Evolutionary conservation across 1,284 basidiomycete genomes (phyloP).

Genomic region (Porodaedalea pini): DNA sequence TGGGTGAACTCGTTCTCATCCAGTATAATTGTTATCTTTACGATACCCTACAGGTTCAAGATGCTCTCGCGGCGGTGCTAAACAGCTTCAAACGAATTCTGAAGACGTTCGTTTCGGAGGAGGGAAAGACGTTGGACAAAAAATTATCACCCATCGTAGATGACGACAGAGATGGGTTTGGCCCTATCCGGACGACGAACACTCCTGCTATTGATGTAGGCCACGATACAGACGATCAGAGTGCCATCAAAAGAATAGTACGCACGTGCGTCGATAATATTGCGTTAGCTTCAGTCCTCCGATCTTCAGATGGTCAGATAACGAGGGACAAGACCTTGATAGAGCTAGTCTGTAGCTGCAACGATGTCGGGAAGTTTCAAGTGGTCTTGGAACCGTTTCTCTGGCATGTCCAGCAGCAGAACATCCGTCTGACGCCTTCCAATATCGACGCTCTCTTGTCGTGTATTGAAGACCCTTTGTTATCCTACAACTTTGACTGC

Average conservation of each 20-base stretch:
- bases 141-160: conserved; percentile 14
- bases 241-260: conserved; percentile 34
- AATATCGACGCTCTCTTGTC: conserved; percentile 53
- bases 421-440: conserved; percentile 50
- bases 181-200: conserved; percentile 47
- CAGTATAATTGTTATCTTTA: not conserved
- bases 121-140: not conserved
- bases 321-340: conserved; percentile 63
- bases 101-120: conserved; percentile 28
- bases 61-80: conserved; percentile 41
- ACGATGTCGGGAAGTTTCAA: conserved; percentile 50
- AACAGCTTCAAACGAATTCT: conserved; percentile 38
- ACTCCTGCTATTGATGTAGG: conserved; percentile 24
- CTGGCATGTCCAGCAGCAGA: conserved; percentile 48
- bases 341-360: conserved; percentile 52
- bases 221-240: conserved; percentile 28
- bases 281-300: conserved; percentile 55
- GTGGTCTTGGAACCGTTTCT: conserved; percentile 57
- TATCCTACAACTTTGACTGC: conserved; percentile 54
- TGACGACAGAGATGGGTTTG: conserved; percentile 65
- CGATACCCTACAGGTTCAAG: conserved; percentile 46
- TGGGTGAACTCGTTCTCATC: conserved; percentile 34
- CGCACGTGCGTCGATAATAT: conserved; percentile 53
- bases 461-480: conserved; percentile 51
- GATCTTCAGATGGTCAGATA: conserved; percentile 51